Evolutionary conservation across 495 filamentous ascomycete species (phyloP).

Genomic region (Evansstolkia leycettana): DNA sequence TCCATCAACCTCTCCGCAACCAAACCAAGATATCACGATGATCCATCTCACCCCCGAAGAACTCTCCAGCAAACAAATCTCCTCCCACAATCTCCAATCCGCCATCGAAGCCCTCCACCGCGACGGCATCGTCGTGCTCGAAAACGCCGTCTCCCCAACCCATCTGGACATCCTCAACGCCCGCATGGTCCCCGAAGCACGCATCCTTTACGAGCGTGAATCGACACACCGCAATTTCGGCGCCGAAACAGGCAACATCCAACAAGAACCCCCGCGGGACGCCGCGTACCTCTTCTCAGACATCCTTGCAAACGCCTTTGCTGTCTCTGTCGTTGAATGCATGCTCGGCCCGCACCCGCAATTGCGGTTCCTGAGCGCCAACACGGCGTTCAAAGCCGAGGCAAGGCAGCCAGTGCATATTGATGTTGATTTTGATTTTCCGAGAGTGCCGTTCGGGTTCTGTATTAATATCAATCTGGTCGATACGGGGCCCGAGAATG

Average conservation of each 20-base stretch:
- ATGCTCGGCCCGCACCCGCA: constrained; percentile 36
- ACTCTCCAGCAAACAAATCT: constrained; percentile 11
- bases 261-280: constrained; percentile 37
- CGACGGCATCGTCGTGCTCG: constrained; percentile 49
- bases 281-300: constrained; percentile 24
- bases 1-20: too few species aligned
- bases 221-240: constrained; percentile 38
- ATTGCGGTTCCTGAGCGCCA: constrained; percentile 40
- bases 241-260: constrained; percentile 38
- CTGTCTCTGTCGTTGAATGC: constrained; percentile 33
- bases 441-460: too few species aligned
- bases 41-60: constrained; percentile 9
- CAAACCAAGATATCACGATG: too few species aligned
- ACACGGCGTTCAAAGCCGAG: constrained; percentile 32
- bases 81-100: constrained; percentile 35
- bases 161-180: constrained; percentile 37
- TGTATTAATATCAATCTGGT: too few species aligned
- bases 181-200: constrained; percentile 40
- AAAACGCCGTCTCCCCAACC: constrained; percentile 27
- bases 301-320: constrained; percentile 36
- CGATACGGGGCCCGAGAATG: too few species aligned
- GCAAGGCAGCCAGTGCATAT: constrained; percentile 41
- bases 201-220: constrained; percentile 21
- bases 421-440: too few species aligned
- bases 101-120: constrained; percentile 36